phyloP scores from a whole-genome alignment of 1,284 basidiomycete species.

The Trichosporon sp. region DNA sequence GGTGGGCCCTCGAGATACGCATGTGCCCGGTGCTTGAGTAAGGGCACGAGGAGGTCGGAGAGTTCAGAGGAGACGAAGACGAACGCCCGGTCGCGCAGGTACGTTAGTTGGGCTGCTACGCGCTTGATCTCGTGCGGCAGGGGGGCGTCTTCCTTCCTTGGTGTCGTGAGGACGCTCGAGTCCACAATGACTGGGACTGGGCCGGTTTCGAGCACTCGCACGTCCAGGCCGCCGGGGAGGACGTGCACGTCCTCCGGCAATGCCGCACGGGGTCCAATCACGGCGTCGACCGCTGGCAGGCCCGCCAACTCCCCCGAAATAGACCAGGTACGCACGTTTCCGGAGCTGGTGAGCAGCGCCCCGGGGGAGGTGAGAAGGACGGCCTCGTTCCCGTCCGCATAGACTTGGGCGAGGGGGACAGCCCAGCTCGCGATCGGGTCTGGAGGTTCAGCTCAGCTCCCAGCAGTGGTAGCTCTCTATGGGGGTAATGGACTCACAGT shows the following conservation, averaged over 20 bases:
- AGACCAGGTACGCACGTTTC: not conserved
- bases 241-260: not conserved
- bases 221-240: not conserved
- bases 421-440: slow-evolving; percentile 17
- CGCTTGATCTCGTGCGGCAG: slow-evolving; percentile 10
- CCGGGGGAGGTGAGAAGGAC: not conserved
- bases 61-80: not conserved
- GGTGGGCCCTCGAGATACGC: not conserved
- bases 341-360: not conserved
- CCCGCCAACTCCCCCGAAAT: not conserved
- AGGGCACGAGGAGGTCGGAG: not conserved
- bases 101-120: not conserved
- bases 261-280: not conserved
- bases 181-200: slow-evolving; percentile 1
- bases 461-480: too few species aligned
- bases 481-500: not conserved
- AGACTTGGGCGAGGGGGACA: not conserved
- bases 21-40: not conserved
- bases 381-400: not conserved
- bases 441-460: not conserved
- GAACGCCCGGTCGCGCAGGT: not conserved
- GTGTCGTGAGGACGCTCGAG: not conserved
- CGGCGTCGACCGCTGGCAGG: not conserved
- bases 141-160: not conserved
- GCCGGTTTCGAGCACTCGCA: not conserved